A percentile compares a stretch with the other conserved stretches of the same genome.
Evolutionary conservation across 1,284 basidiomycete genomes (phyloP).

Genomic region (Cryptococcus wingfieldii): DNA sequence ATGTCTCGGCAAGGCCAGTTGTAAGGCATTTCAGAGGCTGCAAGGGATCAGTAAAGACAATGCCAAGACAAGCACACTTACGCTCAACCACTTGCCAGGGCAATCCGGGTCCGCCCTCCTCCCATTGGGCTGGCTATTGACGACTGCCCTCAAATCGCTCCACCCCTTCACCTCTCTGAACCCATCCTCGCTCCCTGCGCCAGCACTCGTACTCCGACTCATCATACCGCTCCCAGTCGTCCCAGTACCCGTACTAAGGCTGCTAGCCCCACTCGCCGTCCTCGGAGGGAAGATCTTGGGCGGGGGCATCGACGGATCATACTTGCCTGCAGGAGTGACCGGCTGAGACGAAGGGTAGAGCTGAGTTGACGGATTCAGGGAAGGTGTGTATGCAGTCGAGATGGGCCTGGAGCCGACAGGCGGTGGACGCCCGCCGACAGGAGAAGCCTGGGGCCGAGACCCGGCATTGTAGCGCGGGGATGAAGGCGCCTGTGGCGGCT

Average conservation of each 20-base stretch:
- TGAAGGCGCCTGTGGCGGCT: neutral
- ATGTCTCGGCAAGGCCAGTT: conserved; percentile 78
- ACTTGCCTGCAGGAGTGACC: conserved; percentile 28
- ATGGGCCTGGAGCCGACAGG: conserved; percentile 4
- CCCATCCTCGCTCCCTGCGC: conserved; percentile 16
- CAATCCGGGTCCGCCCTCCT: conserved; percentile 43
- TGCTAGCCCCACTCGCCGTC: neutral
- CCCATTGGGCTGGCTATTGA: conserved; percentile 32
- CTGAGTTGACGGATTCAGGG: conserved; percentile 1
- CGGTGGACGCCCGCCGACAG: conserved; percentile 18
- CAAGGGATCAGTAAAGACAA: conserved; percentile 3
- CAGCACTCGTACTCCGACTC: neutral
- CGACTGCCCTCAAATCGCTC: conserved; percentile 36
- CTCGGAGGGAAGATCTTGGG: conserved; percentile 12
- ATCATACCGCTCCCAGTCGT: neutral
- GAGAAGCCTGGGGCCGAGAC: conserved; percentile 8
- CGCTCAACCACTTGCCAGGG: conserved; percentile 44
- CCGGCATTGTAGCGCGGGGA: neutral
- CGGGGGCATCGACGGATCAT: conserved; percentile 16
- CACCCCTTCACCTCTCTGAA: conserved; percentile 38
- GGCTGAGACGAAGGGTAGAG: conserved; percentile 37
- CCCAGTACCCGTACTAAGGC: no score
- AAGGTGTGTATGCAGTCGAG: conserved; percentile 1
- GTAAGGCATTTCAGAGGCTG: conserved; percentile 85
- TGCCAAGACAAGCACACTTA: conserved; percentile 20